Evolutionary conservation across 1,139 yeast genomes (phyloP), one percentile per base, ranked within the genome.

Genomic region (Kodamaea alishanica): DNA sequence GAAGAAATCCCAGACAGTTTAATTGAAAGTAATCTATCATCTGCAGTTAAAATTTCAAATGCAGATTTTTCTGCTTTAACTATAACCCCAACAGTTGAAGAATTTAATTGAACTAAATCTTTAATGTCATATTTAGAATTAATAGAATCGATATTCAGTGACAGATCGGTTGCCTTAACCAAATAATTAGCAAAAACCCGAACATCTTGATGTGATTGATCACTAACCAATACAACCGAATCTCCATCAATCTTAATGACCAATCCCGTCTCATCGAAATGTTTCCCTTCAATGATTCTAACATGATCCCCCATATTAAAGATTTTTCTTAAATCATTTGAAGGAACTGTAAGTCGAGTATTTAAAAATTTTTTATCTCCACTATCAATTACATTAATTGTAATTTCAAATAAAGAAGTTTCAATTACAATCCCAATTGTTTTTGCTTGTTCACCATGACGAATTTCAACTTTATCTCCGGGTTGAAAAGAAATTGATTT

Each of bases 291-390:
- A 34, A 87, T 78, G 25, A 92, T 95, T 43, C 96, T 81, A 10
- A 94, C 96, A 58, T 92, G 97, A 61, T 92, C 98, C 72, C 98
- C 98, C 38, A 89, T 81, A 38, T 77, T 67, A 62, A 92, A 92
- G 37, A 86, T 80, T 60, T 92, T 92, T 56, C 97, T 79, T 55
- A 92, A 71, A 49, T 88, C 85, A 37, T 76, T 74, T 4, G 84
- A 77, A 23, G 97, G 97, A 34, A 90, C 85, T 44, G 77, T 65
- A 65, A 75, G 56, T 65, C 68, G 60, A 70, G 67, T 73, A 67
- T 74, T 66, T 32, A 65, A 70, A 47, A 68, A 70, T 35, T 60
- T 64, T 38, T 74, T 70, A 43, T 75, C 77, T 12, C 77, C 80
- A 39, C 75, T 69, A 41, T 79, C 77, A 11, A 71, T 66, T 2